These are phyloP conservation scores for Parascedosporium putredinis DNA, from an alignment of 2,329 filamentous ascomycete species.

Conservation along the genomic window DNA sequence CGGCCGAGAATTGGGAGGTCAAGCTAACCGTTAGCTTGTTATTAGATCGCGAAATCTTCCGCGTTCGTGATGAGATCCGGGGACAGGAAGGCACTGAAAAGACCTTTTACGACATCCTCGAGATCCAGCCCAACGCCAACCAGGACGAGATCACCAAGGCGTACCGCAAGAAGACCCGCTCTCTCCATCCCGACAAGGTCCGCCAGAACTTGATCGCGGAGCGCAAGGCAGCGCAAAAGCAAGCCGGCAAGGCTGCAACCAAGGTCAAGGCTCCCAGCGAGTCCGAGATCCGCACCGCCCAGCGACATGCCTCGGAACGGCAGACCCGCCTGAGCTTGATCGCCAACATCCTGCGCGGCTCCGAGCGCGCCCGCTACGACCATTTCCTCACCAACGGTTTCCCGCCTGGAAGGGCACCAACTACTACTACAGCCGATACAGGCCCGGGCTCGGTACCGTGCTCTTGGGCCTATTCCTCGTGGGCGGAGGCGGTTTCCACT, in stretches of 20 bases:
- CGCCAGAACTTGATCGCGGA: conserved; percentile 70
- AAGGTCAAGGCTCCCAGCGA: conserved; percentile 65
- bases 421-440: conserved; percentile 94
- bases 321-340: conserved; percentile 80
- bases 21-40: too few species aligned
- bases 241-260: conserved; percentile 38
- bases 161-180: conserved; percentile 76
- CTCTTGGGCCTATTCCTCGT: conserved; percentile 71
- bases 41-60: conserved; percentile 96
- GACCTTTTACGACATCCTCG: conserved; percentile 93
- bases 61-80: conserved; percentile 77
- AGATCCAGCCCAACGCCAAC: conserved; percentile 59
- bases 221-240: conserved; percentile 41
- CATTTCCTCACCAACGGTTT: conserved; percentile 91
- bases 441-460: conserved; percentile 80
- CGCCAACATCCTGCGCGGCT: conserved; percentile 72
- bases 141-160: conserved; percentile 89
- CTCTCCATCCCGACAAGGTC: conserved; percentile 91
- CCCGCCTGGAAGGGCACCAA: conserved; percentile 95
- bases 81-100: conserved; percentile 66
- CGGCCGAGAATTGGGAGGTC: too few species aligned
- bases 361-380: conserved; percentile 79
- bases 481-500: conserved; percentile 78
- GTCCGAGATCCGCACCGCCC: conserved; percentile 63
- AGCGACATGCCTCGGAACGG: conserved; percentile 72